phyloP scores from a whole-genome alignment of 345 rosid genomes.

The Rubroshorea leprosula region DNA sequence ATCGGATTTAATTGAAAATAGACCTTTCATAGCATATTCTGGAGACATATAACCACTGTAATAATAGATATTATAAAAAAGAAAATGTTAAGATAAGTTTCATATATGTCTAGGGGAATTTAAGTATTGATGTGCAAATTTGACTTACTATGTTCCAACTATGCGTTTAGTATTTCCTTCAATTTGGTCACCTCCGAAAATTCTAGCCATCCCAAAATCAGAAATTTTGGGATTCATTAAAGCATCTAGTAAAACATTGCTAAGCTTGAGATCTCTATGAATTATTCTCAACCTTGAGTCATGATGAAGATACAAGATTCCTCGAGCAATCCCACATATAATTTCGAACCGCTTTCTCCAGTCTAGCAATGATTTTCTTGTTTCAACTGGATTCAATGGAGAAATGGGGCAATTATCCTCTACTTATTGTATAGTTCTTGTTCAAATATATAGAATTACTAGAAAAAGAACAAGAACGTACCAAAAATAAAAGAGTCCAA shows the following conservation, averaged over 20 bases:
- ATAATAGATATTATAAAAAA: neutral
- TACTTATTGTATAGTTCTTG: neutral
- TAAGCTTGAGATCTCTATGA: constrained; percentile 21
- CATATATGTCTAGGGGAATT: neutral
- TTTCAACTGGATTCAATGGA: neutral
- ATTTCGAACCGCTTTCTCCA: constrained; percentile 19
- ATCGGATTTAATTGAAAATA: too few relatives aligned
- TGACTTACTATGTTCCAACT: constrained; percentile 20
- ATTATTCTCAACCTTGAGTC: constrained; percentile 23
- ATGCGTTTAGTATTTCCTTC: constrained; percentile 17
- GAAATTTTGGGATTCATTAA: constrained; percentile 19
- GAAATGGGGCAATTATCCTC: neutral
- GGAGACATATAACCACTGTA: too few relatives aligned
- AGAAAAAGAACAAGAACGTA: neutral
- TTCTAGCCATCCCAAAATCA: constrained; percentile 20
- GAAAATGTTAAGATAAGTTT: neutral
- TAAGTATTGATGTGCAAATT: neutral
- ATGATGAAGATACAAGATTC: constrained; percentile 16
- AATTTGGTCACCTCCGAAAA: constrained; percentile 12
- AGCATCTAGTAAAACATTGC: constrained; percentile 24
- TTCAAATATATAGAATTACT: neutral
- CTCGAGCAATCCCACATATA: constrained; percentile 22
- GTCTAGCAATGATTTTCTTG: neutral
- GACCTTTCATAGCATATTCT: too few relatives aligned
- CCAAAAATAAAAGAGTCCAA: constrained; percentile 37